A percentile compares a stretch with the other conserved stretches of the same genome.
Conservation (phyloP, 768 basidiomycete genomes). For the Pleurotus tuber-regium region DNA sequence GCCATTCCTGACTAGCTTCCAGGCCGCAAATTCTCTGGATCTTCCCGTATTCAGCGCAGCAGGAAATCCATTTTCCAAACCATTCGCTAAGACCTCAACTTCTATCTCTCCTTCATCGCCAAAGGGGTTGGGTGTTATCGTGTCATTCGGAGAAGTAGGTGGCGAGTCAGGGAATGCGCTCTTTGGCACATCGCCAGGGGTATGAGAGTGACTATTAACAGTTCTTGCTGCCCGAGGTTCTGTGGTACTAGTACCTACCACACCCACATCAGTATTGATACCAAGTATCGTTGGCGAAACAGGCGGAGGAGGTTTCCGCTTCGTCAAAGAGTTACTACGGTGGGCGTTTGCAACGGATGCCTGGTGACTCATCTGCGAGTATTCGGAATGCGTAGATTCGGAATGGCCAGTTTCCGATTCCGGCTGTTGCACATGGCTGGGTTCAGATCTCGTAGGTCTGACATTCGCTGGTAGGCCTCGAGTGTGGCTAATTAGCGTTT, state of each 20-base stretch:
- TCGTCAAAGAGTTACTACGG: constrained; percentile 1
- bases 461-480: neutral
- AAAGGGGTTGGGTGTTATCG: neutral
- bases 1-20: neutral
- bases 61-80: neutral
- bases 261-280: no score
- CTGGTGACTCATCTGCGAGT: constrained; percentile 1
- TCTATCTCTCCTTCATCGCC: neutral
- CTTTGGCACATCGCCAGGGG: neutral
- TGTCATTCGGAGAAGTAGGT: neutral
- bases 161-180: neutral
- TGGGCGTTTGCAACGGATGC: neutral
- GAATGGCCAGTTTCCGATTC: constrained; percentile 5
- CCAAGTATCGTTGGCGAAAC: neutral
- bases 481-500: neutral
- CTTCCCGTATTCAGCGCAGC: constrained; percentile 9
- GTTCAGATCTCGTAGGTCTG: neutral
- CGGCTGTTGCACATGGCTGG: neutral
- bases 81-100: neutral
- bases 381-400: constrained; percentile 1
- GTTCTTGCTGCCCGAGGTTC: neutral
- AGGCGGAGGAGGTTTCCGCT: neutral
- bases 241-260: no score
- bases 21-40: constrained; percentile 3
- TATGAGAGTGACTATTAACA: neutral